Evolutionary conservation across 1,284 basidiomycete species (phyloP).

Genomic region (Albatrellus sp.): DNA sequence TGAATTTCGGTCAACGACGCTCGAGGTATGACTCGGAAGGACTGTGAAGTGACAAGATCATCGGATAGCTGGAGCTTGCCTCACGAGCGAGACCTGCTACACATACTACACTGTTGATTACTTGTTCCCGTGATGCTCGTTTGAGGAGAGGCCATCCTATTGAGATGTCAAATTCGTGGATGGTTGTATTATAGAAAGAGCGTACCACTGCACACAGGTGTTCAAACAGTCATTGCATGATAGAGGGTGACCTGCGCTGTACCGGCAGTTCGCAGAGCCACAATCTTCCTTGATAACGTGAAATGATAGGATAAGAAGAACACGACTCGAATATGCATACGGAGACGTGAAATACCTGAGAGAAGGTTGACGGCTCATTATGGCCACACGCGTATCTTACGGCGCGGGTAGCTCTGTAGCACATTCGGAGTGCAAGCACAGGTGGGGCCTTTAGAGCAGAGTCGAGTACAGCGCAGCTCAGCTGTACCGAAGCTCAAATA

Average conservation of each 20-base stretch:
- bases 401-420: constrained; percentile 3
- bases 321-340: neutral
- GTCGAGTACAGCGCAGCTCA: neutral
- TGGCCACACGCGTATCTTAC: constrained; percentile 8
- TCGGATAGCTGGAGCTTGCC: neutral
- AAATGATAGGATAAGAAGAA: no score
- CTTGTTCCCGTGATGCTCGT: neutral
- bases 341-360: neutral
- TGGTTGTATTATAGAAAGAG: neutral
- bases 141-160: constrained; percentile 6
- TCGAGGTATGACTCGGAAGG: neutral
- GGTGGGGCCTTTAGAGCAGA: no score
- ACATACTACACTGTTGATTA: constrained; percentile 5
- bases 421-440: constrained; percentile 5
- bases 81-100: neutral
- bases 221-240: constrained; percentile 1
- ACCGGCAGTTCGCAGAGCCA: constrained; percentile 3
- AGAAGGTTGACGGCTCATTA: constrained; percentile 3
- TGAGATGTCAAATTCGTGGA: neutral
- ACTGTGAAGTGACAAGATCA: neutral
- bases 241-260: constrained; percentile 9
- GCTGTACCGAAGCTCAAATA: neutral
- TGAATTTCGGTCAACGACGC: neutral
- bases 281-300: constrained; percentile 8
- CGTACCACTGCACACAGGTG: constrained; percentile 7